Conservation (phyloP, 2,329 filamentous ascomycete species). For the Coniochaeta sp. region DNA sequence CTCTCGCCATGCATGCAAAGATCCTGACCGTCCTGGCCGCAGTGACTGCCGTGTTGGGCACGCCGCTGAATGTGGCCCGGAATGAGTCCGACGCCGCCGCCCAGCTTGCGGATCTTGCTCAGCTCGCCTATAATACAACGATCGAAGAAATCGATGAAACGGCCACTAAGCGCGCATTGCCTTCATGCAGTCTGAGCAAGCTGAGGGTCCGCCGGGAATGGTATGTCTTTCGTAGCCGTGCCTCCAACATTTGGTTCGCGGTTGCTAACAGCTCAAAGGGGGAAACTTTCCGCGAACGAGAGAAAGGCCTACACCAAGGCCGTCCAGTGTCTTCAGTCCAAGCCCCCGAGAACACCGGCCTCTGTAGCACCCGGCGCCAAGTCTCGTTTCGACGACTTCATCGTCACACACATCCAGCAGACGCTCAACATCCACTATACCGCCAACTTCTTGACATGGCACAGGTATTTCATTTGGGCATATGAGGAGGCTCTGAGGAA, state of each 20-base stretch:
- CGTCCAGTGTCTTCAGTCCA: conserved; percentile 33
- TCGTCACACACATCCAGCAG: conserved; percentile 40
- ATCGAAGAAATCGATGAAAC: conserved; percentile 13
- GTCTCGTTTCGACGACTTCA: conserved; percentile 42
- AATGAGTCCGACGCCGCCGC: background rate
- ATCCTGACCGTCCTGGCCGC: conserved; percentile 9
- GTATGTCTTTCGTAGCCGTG: background rate
- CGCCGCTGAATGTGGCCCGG: background rate
- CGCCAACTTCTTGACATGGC: conserved; percentile 23
- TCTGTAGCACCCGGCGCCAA: conserved; percentile 32
- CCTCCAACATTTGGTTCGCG: background rate
- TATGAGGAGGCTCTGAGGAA: conserved; percentile 23
- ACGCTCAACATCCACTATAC: conserved; percentile 36
- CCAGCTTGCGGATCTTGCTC: conserved; percentile 8
- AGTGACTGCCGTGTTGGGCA: background rate
- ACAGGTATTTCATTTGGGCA: conserved; percentile 20
- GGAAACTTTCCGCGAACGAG: conserved; percentile 18
- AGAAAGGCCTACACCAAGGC: conserved; percentile 34
- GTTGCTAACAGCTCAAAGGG: conserved; percentile 3
- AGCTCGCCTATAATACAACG: conserved; percentile 16
- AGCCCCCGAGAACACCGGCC: conserved; percentile 25
- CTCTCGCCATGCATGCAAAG: conserved; percentile 15
- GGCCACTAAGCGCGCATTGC: background rate
- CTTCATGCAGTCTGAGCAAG: conserved; percentile 5
- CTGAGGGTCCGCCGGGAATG: conserved; percentile 7